Conservation (phyloP, 2,329 filamentous ascomycete species). For the Colletotrichum cereale region DNA sequence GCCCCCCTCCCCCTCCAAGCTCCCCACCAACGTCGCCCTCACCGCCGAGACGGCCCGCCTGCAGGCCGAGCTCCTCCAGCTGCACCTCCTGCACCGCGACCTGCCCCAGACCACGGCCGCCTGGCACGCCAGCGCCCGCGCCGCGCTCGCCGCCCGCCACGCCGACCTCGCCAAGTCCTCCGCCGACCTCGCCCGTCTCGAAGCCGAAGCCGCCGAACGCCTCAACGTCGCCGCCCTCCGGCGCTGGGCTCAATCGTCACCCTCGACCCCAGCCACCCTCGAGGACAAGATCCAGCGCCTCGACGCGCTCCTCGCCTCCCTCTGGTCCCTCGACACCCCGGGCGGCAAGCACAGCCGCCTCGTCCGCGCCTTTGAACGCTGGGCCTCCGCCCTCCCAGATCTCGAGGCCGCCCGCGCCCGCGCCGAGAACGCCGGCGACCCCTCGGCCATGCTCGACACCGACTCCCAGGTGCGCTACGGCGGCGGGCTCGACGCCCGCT, state of each 20-base stretch:
- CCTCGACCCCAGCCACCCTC: constrained; percentile 45
- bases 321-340: constrained; percentile 69
- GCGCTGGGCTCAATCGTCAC: constrained; percentile 56
- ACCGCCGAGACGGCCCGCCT: constrained; percentile 69
- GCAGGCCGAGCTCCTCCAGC: constrained; percentile 74
- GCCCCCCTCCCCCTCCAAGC: constrained; percentile 71
- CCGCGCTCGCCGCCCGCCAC: constrained; percentile 62
- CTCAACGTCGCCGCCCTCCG: constrained; percentile 66
- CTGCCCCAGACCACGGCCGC: constrained; percentile 57
- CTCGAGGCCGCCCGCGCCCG: constrained; percentile 59
- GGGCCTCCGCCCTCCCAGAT: constrained; percentile 63
- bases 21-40: constrained; percentile 70
- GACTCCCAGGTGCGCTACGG: constrained; percentile 61
- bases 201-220: constrained; percentile 60
- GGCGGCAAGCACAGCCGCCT: constrained; percentile 68
- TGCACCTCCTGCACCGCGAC: constrained; percentile 73
- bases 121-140: constrained; percentile 70
- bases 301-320: constrained; percentile 66
- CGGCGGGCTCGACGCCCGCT: constrained; percentile 66
- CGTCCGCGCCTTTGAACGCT: constrained; percentile 70
- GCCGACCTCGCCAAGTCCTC: constrained; percentile 51
- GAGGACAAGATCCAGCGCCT: constrained; percentile 70
- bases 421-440: constrained; percentile 49
- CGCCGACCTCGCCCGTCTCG: constrained; percentile 50
- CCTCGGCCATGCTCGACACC: constrained; percentile 46